Evolutionary conservation across 1,139 yeast genomes (phyloP).

Genomic region (Yamadazyma sp.): DNA sequence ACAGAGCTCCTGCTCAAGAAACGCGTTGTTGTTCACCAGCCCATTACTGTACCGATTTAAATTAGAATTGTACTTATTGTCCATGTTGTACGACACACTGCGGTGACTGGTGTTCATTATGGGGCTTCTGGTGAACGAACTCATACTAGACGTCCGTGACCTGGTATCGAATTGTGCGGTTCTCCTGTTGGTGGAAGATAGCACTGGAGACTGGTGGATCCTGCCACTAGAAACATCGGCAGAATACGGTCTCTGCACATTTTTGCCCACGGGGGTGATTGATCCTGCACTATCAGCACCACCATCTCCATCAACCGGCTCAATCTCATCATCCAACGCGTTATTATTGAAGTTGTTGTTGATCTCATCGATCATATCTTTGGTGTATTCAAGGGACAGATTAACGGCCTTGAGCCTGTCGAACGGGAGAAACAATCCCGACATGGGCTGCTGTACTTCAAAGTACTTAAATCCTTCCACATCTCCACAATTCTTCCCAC

Average conservation of each 20-base stretch:
- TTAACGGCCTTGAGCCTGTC: slow-evolving; percentile 53
- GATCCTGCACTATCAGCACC: background rate
- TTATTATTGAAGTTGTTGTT: slow-evolving; percentile 7
- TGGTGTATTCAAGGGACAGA: slow-evolving; percentile 22
- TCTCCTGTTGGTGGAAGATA: background rate
- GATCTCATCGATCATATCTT: slow-evolving; percentile 16
- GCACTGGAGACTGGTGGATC: slow-evolving; percentile 1
- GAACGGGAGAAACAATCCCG: slow-evolving; percentile 76
- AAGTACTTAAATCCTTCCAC: slow-evolving; percentile 47
- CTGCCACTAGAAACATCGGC: slow-evolving; percentile 10
- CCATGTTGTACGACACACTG: slow-evolving; percentile 10
- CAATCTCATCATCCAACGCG: slow-evolving; percentile 7
- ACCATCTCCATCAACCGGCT: background rate
- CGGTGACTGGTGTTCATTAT: slow-evolving; percentile 7
- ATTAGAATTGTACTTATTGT: slow-evolving; percentile 3
- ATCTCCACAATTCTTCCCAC: slow-evolving; percentile 48
- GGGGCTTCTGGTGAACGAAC: slow-evolving; percentile 14
- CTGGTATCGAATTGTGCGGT: slow-evolving; percentile 8
- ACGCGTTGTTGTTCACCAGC: slow-evolving; percentile 1
- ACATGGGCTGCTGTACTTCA: slow-evolving; percentile 54
- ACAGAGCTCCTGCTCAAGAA: slow-evolving; percentile 17
- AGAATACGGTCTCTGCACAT: slow-evolving; percentile 8
- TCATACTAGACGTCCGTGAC: slow-evolving; percentile 14
- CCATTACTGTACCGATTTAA: slow-evolving; percentile 8
- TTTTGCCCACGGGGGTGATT: no score